Conservation (phyloP, 371 early-diverging fungal genomes). For the Lichtheimia corymbifera region DNA sequence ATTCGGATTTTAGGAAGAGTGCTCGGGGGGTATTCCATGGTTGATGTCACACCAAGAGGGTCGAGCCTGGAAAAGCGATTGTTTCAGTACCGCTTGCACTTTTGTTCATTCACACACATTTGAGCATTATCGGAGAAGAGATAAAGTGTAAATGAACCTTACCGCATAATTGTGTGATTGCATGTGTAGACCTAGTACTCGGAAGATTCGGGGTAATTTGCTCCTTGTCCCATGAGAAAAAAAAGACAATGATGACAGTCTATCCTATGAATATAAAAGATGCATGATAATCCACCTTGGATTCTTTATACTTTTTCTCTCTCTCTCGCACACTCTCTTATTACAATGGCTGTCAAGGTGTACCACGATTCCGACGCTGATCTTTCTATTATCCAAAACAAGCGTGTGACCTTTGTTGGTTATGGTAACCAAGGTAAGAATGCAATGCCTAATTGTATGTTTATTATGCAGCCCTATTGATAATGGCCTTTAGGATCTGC, state of each 20-base stretch:
- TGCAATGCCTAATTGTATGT: not conserved
- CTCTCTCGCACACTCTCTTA: not conserved
- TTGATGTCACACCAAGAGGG: too few relatives aligned
- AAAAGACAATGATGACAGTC: not conserved
- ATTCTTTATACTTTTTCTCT: not conserved
- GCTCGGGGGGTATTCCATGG: too few relatives aligned
- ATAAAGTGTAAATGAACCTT: too few relatives aligned
- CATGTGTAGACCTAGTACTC: not conserved
- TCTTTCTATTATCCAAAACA: slow-evolving; percentile 30
- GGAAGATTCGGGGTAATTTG: slow-evolving; percentile 9
- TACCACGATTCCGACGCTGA: slow-evolving; percentile 25
- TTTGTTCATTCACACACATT: too few relatives aligned
- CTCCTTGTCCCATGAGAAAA: slow-evolving; percentile 4
- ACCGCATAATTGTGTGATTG: too few relatives aligned
- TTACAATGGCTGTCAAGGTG: slow-evolving; percentile 20
- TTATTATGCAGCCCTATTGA: not conserved
- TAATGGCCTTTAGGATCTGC: slow-evolving; percentile 14
- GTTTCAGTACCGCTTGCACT: too few relatives aligned
- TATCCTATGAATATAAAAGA: not conserved
- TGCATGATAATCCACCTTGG: too few relatives aligned
- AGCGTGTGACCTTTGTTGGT: slow-evolving; percentile 31
- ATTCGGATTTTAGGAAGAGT: too few relatives aligned
- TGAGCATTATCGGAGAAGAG: too few relatives aligned
- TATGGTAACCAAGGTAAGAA: slow-evolving; percentile 28
- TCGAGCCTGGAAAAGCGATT: too few relatives aligned